Evolutionary conservation across 2,329 filamentous ascomycete species (phyloP), one percentile per base, ranked within the genome.

Genomic region (Monosporascus sp.): DNA sequence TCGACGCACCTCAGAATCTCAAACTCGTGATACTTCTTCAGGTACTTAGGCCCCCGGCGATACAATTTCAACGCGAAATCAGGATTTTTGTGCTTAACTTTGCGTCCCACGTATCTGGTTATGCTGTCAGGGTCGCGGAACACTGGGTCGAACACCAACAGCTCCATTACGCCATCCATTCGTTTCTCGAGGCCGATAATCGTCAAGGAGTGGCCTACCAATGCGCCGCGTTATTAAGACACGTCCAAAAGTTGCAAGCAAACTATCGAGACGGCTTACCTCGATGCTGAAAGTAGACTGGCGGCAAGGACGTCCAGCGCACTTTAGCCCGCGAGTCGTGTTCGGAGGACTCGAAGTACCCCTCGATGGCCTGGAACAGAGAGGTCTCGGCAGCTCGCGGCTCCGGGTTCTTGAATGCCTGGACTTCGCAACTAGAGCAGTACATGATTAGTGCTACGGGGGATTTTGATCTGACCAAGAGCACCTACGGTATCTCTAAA

Each of bases 91-190:
- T 72, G 68, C 48, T 70, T 64, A 64, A 82, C 70, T 15, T 67
- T 71, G 3, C 66, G 75, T 27, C 74, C 81, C 45, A 81, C 74
- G 27, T 90, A 70, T 50, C 80, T 80, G 56, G 75, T 77, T 62
- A 95, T 79, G 18, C 77, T 78, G 2, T 77, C 75, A 1, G 86
- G 81, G 46, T 91, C 87, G 51, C 81, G 84, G 67, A 89, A 90
- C 72, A 88, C 88, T 1, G 93, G 91, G 66, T 97, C 92, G 66
- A 96, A 96, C 14, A 96, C 88, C 0, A 97, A 75, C 18, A 97
- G 74, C 60, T 89, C 88, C 49, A 78, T 73, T 18, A 75, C 74
- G 25, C 88, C 88, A 54, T 87, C 78, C 37, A 71, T 75, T 27
- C 79, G 81, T 58, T 81, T 82, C 69, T 97, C 91, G 25, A 96